A percentile compares a stretch with the other conserved stretches of the same genome.
Evolutionary conservation across 192 early-diverging fungal species (phyloP).

Genomic region (Backusella australiensis): DNA sequence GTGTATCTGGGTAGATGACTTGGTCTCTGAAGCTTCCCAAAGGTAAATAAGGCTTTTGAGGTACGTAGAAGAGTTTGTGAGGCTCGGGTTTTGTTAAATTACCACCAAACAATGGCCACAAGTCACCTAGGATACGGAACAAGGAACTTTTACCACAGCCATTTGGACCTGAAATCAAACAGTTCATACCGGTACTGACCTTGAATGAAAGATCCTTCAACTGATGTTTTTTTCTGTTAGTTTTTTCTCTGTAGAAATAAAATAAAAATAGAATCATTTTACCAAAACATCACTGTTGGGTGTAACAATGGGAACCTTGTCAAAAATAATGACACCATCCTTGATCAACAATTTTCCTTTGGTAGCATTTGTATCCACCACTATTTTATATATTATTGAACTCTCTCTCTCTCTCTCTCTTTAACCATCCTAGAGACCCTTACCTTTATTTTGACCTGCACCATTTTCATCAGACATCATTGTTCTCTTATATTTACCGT

Average conservation of each 20-base stretch:
- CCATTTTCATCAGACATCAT: slow-evolving; percentile 44
- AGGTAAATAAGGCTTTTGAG: slow-evolving; percentile 84
- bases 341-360: slow-evolving; percentile 50
- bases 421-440: not conserved
- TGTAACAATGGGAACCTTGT: slow-evolving; percentile 74
- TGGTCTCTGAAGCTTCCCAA: slow-evolving; percentile 80
- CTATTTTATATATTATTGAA: slow-evolving; percentile 21
- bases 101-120: slow-evolving; percentile 65
- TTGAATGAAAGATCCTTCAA: slow-evolving; percentile 71
- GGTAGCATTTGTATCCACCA: slow-evolving; percentile 44
- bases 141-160: slow-evolving; percentile 61
- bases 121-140: slow-evolving; percentile 63
- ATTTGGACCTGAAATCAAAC: slow-evolving; percentile 68
- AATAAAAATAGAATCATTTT: not conserved
- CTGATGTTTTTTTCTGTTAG: not conserved
- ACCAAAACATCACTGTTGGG: slow-evolving; percentile 67
- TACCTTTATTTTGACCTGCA: slow-evolving; percentile 35
- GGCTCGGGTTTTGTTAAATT: slow-evolving; percentile 54
- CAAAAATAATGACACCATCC: slow-evolving; percentile 64
- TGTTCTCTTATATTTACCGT: slow-evolving; percentile 52
- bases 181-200: slow-evolving; percentile 69
- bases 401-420: too few species aligned
- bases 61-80: slow-evolving; percentile 78
- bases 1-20: slow-evolving; percentile 84
- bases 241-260: not conserved